Evolutionary conservation across 1,139 yeast species (phyloP), one percentile per base, ranked within the genome.

Genomic region (Nakaseomyces nivariensis): DNA sequence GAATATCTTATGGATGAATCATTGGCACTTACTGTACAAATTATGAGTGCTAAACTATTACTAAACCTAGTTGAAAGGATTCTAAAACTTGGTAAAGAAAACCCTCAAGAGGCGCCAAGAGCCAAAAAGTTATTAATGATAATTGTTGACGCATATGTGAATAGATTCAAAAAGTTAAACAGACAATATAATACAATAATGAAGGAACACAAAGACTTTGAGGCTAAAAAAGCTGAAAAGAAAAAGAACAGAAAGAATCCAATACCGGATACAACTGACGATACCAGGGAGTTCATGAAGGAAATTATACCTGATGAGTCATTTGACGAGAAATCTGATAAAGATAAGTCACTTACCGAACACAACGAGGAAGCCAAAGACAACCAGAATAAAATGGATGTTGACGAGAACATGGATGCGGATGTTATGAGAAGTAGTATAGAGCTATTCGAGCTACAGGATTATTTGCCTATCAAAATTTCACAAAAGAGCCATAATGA

Each of bases 1-100:
- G 79, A 77, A 40, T 81, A 88, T 58, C 72, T 94, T 56, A 85
- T 85, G 58, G 97, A 92, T 62, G 82, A 81, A 57, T 73, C 94
- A 0, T 71, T 94, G 56, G 95, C 96, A 1, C 76, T 89, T 52
- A 87, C 96, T 6, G 96, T 90, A 41, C 98, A 94, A 66, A 87
- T 92, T 24, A 89, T 92, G 97, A 87, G 97, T 70, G 97, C 97
- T 4, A 92, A 90, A 67, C 72, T 94, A 37, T 70, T 94, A 37
- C 70, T 92, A 55, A 94, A 92, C 64, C 73, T 94, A 58, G 94
- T 92, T 29, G 98, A 94, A 59, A 74, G 95, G 48, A 85, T 94
- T 43, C 77, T 86, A 79, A 85, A 85, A 60, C 69, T 90, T 58
- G 92, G 90, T 8, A 84, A 84, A 59, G 68, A 66, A 50, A 66